These are phyloP conservation scores for Ogataea methanolica DNA, from an alignment of 805 yeast species.

Conservation along the genomic window DNA sequence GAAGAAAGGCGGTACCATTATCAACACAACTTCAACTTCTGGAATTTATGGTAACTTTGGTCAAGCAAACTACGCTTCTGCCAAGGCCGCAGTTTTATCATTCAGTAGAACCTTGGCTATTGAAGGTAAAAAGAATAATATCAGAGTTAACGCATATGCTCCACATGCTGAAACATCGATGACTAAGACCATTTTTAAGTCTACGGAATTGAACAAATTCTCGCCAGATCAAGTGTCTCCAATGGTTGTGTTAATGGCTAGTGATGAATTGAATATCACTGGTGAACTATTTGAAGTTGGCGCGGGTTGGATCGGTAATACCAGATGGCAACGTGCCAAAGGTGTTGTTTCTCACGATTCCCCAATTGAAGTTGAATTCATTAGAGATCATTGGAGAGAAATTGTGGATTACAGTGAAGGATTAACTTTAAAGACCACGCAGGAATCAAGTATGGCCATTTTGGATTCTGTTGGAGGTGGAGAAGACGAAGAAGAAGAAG, in stretches of 20 bases:
- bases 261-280: constrained; percentile 61
- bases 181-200: constrained; percentile 84
- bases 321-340: constrained; percentile 91
- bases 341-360: constrained; percentile 67
- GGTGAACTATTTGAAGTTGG: constrained; percentile 91
- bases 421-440: constrained; percentile 53
- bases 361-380: constrained; percentile 58
- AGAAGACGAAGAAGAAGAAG: constrained; percentile 39
- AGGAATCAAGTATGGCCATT: constrained; percentile 78
- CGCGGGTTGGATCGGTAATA: constrained; percentile 94
- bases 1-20: constrained; percentile 75
- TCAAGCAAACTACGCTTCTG: constrained; percentile 93
- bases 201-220: constrained; percentile 75
- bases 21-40: constrained; percentile 91
- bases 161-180: constrained; percentile 98
- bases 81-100: constrained; percentile 85
- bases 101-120: constrained; percentile 81
- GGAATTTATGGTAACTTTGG: constrained; percentile 98
- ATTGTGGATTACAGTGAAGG: constrained; percentile 60
- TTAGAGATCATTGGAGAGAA: constrained; percentile 61
- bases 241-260: constrained; percentile 70
- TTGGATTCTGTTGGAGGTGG: constrained; percentile 54
- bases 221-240: constrained; percentile 92
- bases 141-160: constrained; percentile 78
- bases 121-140: constrained; percentile 80